phyloP scores from a whole-genome alignment of 2,329 filamentous ascomycete genomes.

The Colletotrichum higginsianum region DNA sequence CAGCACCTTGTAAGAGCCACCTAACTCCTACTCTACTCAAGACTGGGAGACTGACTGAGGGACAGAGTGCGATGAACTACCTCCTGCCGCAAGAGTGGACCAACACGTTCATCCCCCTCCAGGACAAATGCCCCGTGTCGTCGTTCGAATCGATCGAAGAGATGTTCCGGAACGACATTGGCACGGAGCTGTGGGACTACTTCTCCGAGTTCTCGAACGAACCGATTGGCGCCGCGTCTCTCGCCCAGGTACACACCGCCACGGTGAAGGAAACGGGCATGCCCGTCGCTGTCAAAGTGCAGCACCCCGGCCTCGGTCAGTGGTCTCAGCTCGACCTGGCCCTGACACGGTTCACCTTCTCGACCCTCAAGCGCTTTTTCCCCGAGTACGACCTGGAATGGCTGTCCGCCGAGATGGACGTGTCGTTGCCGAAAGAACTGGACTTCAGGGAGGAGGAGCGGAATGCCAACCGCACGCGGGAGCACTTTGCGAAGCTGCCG shows the following conservation, averaged over 20 bases:
- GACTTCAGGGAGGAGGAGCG: constrained; percentile 89
- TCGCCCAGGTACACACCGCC: constrained; percentile 95
- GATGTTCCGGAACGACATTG: constrained; percentile 90
- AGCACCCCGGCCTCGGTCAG: constrained; percentile 90
- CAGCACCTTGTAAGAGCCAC: constrained; percentile 80
- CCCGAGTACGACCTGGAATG: constrained; percentile 98
- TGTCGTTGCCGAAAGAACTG: constrained; percentile 90
- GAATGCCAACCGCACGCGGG: constrained; percentile 84
- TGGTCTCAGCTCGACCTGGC: constrained; percentile 92
- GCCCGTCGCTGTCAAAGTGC: constrained; percentile 95
- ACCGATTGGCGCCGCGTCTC: constrained; percentile 92
- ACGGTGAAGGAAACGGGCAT: constrained; percentile 85
- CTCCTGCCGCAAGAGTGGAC: constrained; percentile 94
- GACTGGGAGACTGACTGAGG: constrained; percentile 43
- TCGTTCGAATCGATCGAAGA: constrained; percentile 87
- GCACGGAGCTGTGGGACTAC: constrained; percentile 81
- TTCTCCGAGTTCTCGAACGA: constrained; percentile 87
- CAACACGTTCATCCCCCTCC: constrained; percentile 93
- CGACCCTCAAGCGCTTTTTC: constrained; percentile 91
- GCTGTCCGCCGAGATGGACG: constrained; percentile 93
- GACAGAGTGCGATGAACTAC: constrained; percentile 94
- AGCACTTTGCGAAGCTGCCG: constrained; percentile 83
- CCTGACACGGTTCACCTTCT: constrained; percentile 90
- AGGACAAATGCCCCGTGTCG: constrained; percentile 95
- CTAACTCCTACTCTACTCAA: too few relatives aligned